These are phyloP conservation scores for Auricularia sp. DNA, from an alignment of 768 basidiomycete genomes.

Conservation along the genomic window DNA sequence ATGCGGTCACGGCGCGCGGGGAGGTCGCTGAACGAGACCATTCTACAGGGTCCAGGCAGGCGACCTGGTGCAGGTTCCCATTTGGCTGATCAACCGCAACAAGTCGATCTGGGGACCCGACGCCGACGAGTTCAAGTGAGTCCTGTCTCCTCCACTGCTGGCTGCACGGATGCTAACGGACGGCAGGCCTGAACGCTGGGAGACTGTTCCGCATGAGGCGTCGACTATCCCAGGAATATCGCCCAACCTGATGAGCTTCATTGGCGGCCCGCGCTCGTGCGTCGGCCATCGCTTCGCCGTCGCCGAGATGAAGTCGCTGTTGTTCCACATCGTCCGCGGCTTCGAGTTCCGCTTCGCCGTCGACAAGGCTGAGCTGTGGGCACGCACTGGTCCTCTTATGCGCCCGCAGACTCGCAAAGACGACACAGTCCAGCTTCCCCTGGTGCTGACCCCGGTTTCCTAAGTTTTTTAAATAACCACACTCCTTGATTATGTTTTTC, in stretches of 20 bases:
- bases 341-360: slow-evolving; percentile 5
- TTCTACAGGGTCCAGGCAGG: no score
- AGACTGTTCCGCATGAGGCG: not conserved
- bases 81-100: no score
- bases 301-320: slow-evolving; percentile 1
- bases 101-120: no score
- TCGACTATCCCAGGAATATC: not conserved
- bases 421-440: not conserved
- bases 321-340: slow-evolving; percentile 1
- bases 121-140: no score
- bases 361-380: not conserved
- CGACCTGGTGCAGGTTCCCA: no score
- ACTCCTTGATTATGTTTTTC: no score
- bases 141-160: no score
- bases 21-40: no score
- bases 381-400: not conserved
- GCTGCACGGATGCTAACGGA: no score
- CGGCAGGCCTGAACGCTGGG: not conserved
- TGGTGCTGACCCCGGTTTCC: not conserved
- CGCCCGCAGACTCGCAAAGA: not conserved
- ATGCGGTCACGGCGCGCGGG: no score
- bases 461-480: no score
- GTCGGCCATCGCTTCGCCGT: slow-evolving; percentile 3
- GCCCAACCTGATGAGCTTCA: not conserved
- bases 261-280: not conserved